Evolutionary conservation across 192 early-diverging fungal species (phyloP), one percentile per base, ranked within the genome.

Genomic region (Umbelopsis vinacea): DNA sequence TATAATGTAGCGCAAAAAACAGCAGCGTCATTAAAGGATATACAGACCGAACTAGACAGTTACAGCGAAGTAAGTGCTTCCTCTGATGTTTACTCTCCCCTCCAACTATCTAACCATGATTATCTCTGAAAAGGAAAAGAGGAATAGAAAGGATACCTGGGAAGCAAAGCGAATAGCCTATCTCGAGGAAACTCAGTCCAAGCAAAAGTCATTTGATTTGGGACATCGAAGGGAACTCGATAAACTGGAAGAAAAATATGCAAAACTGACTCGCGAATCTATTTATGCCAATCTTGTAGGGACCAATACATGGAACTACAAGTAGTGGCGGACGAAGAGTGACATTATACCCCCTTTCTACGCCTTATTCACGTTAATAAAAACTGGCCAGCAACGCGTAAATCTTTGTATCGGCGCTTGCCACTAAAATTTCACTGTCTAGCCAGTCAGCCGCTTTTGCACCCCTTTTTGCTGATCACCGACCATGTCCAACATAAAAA

Each of bases 401-500:
- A 43, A 43, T 43, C 48, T 17, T 50, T 50, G 1, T 50, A 15
- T 50, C 19, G 48, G 48, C 48, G 48, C n/a, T 50, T 46, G 46
- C 46, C 17, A 17, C n/a, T 50, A 6, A 50, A 50, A 50, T 50
- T 50, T 50, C 48, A 1, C 48, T 50, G 14, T 4, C n/a, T 15
- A 21, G 48, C 17, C 48, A 21, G 6, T 50, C 48, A 21, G 48
- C 48, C 48, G 48, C 5, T 17, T 29, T 50, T 50, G 48, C 48
- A 21, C 19, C n/a, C n/a, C 48, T 15, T 50, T 50, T 17, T 15
- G n/a, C 26, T 17, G 57, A 63, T 63, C 26, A 8, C 26, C 57
- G 33, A 63, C 26, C 57, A 74, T 74, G 73, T 74, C 73, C 47
- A 74, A 74, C 52, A 74, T 74, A 69, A 69, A 45, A 47, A 74